These are phyloP conservation scores for Dendrocalamus sinicus DNA, from an alignment of 176 grass and related monocot species.

Conservation along the genomic window DNA sequence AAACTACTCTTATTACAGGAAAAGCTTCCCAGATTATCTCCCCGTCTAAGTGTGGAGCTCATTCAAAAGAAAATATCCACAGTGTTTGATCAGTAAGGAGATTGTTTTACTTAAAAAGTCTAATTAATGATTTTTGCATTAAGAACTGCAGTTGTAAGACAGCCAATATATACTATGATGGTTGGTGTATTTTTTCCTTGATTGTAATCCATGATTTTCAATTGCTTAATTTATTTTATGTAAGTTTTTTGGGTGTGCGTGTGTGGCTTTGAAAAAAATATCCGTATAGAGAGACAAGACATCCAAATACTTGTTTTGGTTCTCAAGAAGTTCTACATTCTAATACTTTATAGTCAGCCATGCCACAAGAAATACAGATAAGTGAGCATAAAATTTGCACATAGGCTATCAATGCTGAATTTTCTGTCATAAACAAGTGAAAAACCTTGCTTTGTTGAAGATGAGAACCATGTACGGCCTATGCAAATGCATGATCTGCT, in stretches of 20 bases:
- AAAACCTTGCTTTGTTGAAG: not conserved
- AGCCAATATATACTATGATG: constrained; percentile 1
- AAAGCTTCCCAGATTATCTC: constrained; percentile 84
- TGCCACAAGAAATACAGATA: constrained; percentile 20
- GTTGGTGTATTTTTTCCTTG: constrained; percentile 16
- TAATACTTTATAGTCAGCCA: not conserved
- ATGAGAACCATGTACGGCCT: not conserved
- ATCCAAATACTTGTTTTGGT: not conserved
- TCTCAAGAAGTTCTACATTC: not conserved
- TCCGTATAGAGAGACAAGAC: not conserved
- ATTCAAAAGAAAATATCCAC: constrained; percentile 82
- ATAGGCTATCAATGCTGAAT: not conserved
- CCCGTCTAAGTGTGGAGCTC: constrained; percentile 86
- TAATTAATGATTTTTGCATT: constrained; percentile 19
- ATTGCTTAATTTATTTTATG: not conserved
- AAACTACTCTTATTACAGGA: constrained; percentile 54
- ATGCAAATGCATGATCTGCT: constrained; percentile 14
- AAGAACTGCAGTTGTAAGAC: constrained; percentile 28
- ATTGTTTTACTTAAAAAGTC: not conserved
- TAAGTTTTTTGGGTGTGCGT: not conserved
- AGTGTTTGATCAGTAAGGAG: constrained; percentile 68
- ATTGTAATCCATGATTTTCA: constrained; percentile 17
- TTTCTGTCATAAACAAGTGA: not conserved
- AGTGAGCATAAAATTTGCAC: not conserved
- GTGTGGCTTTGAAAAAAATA: not conserved